Percentiles rank a stretch among this genome's conserved stretches.
Evolutionary conservation across 352 stramenopile species (phyloP).

Genomic region (Nothophytophthora sp.): DNA sequence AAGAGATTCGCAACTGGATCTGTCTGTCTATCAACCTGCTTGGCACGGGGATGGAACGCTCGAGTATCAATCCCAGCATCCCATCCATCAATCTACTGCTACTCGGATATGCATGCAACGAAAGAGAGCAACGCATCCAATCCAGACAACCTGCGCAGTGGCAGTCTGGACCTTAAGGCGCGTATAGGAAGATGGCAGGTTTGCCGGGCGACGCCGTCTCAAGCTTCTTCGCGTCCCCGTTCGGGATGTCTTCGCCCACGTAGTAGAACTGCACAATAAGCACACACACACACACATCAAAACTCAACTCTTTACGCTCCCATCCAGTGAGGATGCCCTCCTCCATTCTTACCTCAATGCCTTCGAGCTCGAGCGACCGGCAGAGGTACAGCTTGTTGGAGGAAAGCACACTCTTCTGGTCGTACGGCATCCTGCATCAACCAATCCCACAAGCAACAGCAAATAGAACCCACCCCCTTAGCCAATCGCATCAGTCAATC

Average conservation of each 20-base stretch:
- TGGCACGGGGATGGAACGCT: too few species aligned
- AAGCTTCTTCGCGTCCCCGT: conserved; percentile 84
- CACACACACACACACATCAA: conserved; percentile 1
- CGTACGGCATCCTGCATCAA: conserved; percentile 89
- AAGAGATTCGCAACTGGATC: conserved; percentile 6
- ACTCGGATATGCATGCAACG: conserved; percentile 9
- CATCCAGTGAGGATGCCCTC: neutral
- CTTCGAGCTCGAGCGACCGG: conserved; percentile 88
- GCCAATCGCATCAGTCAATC: too few species aligned
- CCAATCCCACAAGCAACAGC: conserved; percentile 13
- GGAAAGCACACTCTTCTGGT: conserved; percentile 93
- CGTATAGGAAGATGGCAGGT: conserved; percentile 74
- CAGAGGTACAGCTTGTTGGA: conserved; percentile 92
- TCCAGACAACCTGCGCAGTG: too few species aligned
- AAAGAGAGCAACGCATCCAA: too few species aligned
- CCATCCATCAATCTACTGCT: conserved; percentile 15
- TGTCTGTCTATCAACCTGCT: conserved; percentile 22
- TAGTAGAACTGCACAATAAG: conserved; percentile 68
- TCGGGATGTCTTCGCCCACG: conserved; percentile 65
- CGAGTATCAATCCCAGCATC: too few species aligned
- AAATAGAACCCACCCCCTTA: too few species aligned
- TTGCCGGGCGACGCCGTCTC: conserved; percentile 83
- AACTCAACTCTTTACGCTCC: neutral
- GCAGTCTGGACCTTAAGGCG: conserved; percentile 53
- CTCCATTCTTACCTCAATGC: conserved; percentile 53